Conservation (phyloP, 345 rosid genomes). For the Carallia brachiata region DNA sequence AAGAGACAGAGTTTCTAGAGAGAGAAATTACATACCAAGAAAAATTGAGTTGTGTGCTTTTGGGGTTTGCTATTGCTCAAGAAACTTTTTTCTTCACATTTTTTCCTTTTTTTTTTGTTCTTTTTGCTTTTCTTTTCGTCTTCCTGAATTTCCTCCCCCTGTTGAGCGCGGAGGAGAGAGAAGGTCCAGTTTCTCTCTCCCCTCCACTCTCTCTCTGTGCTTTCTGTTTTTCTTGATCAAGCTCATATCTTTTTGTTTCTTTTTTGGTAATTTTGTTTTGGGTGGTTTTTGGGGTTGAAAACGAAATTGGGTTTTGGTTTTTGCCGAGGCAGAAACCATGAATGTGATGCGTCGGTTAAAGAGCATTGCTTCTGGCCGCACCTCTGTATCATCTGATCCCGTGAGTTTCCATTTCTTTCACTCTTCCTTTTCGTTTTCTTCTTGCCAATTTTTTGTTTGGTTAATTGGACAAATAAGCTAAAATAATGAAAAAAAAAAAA, state of each 20-base stretch:
- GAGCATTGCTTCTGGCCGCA: slow-evolving; percentile 95
- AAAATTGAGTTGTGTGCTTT: too few species aligned
- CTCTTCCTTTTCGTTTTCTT: not conserved
- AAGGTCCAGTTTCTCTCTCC: slow-evolving; percentile 26
- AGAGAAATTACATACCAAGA: not conserved
- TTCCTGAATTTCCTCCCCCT: slow-evolving; percentile 3
- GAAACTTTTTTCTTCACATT: not conserved
- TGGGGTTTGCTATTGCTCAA: not conserved
- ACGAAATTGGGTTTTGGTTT: slow-evolving; percentile 28
- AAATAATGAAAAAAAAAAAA: not conserved
- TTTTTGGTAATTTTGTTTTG: not conserved
- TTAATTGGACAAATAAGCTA: not conserved
- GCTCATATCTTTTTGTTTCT: not conserved
- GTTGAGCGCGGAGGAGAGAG: slow-evolving; percentile 35
- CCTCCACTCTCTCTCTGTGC: slow-evolving; percentile 30
- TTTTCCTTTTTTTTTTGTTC: not conserved
- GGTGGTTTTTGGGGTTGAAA: not conserved
- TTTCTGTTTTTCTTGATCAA: not conserved
- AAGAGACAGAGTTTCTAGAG: slow-evolving; percentile 7
- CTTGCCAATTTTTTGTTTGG: slow-evolving; percentile 13
- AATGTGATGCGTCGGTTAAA: slow-evolving; percentile 93
- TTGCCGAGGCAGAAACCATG: slow-evolving; percentile 38
- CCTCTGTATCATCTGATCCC: slow-evolving; percentile 76
- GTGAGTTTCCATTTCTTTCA: slow-evolving; percentile 33
- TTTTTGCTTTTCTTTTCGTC: not conserved